These are phyloP conservation scores for Cladorrhinum samala DNA, from an alignment of 495 filamentous ascomycete genomes.

Conservation along the genomic window DNA sequence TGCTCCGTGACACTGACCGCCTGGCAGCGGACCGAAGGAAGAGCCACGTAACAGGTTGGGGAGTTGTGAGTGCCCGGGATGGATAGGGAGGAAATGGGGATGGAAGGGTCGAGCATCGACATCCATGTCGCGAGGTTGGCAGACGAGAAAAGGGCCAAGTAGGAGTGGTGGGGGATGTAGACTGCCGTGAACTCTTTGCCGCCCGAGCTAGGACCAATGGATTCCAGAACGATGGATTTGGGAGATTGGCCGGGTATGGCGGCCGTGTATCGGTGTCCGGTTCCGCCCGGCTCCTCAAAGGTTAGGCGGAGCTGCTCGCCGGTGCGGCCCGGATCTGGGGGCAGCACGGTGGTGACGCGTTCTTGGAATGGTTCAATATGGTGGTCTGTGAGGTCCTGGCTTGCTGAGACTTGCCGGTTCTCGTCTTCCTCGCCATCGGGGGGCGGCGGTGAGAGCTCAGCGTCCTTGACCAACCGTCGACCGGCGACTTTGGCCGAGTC, in stretches of 20 bases:
- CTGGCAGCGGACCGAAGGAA: conserved; percentile 93
- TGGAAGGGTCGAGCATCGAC: conserved; percentile 58
- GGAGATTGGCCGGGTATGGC: conserved; percentile 32
- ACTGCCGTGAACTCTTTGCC: conserved; percentile 60
- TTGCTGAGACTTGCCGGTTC: conserved; percentile 8
- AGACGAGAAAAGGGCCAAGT: conserved; percentile 72
- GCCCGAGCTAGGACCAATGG: conserved; percentile 13
- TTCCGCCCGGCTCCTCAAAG: conserved; percentile 31
- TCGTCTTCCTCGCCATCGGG: conserved; percentile 13
- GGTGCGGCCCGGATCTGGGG: conserved; percentile 25
- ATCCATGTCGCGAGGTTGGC: conserved; percentile 76
- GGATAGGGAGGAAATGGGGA: conserved; percentile 69
- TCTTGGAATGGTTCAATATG: conserved; percentile 35
- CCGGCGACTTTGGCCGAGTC: conserved; percentile 44
- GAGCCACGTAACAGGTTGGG: conserved; percentile 71
- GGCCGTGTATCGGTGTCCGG: conserved; percentile 31
- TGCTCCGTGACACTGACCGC: conserved; percentile 69
- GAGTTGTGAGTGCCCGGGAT: conserved; percentile 97
- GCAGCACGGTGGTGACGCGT: conserved; percentile 24
- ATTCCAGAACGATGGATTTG: conserved; percentile 28
- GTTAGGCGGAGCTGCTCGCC: conserved; percentile 40
- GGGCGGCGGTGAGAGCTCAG: conserved; percentile 15
- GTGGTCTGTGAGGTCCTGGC: conserved; percentile 29
- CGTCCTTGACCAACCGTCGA: conserved; percentile 20
- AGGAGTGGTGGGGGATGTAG: conserved; percentile 56